These are phyloP conservation scores for Mollisia scopiformis DNA, from an alignment of 2,329 filamentous ascomycete genomes.

Conservation along the genomic window DNA sequence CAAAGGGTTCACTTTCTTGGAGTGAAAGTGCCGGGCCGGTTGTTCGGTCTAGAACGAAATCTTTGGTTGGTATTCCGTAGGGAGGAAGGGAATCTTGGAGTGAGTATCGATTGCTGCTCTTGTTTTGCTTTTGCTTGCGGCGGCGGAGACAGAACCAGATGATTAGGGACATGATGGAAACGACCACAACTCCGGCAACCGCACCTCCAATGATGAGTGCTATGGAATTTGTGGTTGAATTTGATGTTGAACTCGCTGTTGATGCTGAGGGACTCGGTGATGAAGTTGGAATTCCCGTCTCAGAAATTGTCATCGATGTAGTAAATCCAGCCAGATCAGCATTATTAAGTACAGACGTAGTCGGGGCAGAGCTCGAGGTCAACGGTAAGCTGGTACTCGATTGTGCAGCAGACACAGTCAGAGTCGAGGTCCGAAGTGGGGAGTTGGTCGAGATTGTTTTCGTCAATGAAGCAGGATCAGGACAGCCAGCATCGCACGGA, in stretches of 20 bases:
- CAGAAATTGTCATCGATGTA: no score
- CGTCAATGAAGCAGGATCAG: conserved; percentile 25
- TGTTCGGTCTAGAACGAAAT: conserved; percentile 10
- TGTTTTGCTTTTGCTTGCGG: conserved; percentile 12
- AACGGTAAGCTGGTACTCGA: neutral
- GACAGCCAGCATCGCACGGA: conserved; percentile 45
- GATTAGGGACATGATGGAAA: conserved; percentile 20
- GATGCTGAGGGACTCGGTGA: neutral
- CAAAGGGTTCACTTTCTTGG: conserved; percentile 42
- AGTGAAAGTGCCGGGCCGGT: neutral
- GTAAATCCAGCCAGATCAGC: neutral
- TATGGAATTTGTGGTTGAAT: neutral
- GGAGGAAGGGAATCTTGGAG: conserved; percentile 1
- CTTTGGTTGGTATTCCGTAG: conserved; percentile 11
- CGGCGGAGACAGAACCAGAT: conserved; percentile 25
- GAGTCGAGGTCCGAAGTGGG: conserved; percentile 25
- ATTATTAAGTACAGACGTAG: neutral
- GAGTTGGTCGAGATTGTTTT: conserved; percentile 11
- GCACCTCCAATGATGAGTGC: conserved; percentile 28
- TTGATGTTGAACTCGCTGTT: neutral
- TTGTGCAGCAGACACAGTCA: conserved; percentile 13
- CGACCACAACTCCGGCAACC: conserved; percentile 17
- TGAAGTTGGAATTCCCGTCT: no score
- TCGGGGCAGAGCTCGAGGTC: neutral
- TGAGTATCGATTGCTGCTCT: no score